Conservation (phyloP, 495 filamentous ascomycete genomes). For the Diplogelasinospora grovesii region DNA sequence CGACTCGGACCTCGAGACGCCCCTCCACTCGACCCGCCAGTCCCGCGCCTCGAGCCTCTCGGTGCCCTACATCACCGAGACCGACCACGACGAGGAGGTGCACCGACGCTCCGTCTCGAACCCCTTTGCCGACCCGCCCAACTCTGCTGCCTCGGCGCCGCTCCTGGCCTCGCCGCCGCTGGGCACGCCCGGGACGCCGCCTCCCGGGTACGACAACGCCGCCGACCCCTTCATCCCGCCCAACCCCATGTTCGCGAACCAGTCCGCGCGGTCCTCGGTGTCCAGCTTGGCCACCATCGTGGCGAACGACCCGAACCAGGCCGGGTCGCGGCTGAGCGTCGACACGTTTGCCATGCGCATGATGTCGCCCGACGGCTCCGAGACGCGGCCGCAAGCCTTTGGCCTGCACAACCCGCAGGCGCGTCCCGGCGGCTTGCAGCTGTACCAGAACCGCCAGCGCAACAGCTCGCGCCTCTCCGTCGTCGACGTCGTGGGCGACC, state of each 20-base stretch:
- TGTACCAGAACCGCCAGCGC: conserved; percentile 15
- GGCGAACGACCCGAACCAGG: conserved; percentile 12
- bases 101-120: conserved; percentile 10
- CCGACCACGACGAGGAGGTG: conserved; percentile 11
- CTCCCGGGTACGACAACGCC: conserved; percentile 4
- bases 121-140: conserved; percentile 8
- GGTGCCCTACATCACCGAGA: conserved; percentile 14
- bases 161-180: no score
- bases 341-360: conserved; percentile 24
- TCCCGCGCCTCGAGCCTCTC: conserved; percentile 14
- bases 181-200: conserved; percentile 8
- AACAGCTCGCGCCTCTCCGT: conserved; percentile 21
- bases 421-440: conserved; percentile 9
- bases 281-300: conserved; percentile 14
- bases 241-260: conserved; percentile 18
- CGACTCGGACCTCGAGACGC: conserved; percentile 8
- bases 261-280: conserved; percentile 15
- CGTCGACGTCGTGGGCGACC: conserved; percentile 18
- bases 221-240: conserved; percentile 15
- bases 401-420: conserved; percentile 13
- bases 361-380: conserved; percentile 19
- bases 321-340: conserved; percentile 12
- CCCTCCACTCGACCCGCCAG: conserved; percentile 4
- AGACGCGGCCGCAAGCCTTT: conserved; percentile 12
- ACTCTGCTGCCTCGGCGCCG: conserved; percentile 1